phyloP scores from a whole-genome alignment of 352 stramenopile species.

The Blastocystis sp. region DNA sequence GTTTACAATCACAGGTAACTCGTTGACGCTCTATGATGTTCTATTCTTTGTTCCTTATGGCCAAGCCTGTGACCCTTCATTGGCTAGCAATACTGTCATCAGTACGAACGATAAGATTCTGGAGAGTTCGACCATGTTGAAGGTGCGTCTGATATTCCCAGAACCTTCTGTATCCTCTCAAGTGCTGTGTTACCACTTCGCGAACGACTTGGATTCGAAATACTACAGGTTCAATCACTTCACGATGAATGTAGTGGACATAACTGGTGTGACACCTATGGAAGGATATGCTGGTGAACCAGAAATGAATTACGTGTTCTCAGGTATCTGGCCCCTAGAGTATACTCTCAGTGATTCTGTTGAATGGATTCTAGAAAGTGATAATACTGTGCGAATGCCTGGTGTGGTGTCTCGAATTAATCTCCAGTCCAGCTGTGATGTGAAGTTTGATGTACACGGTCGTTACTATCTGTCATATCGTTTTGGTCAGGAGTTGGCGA shows the following conservation, averaged over 20 bases:
- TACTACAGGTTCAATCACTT: neutral
- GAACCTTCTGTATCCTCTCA: neutral
- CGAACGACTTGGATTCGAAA: neutral
- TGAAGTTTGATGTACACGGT: slow-evolving; percentile 8
- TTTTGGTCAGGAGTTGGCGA: slow-evolving; percentile 32
- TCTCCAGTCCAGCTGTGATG: neutral
- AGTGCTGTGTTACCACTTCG: slow-evolving; percentile 58
- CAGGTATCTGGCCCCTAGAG: neutral
- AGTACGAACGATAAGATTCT: neutral
- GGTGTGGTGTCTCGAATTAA: neutral
- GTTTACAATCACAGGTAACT: slow-evolving; percentile 50
- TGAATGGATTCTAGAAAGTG: slow-evolving; percentile 15
- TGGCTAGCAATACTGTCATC: neutral
- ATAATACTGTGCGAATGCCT: neutral
- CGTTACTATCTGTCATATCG: slow-evolving; percentile 30
- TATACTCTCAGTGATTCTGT: neutral
- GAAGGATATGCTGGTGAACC: neutral
- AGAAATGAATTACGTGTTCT: neutral
- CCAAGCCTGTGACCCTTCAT: neutral
- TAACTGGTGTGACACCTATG: slow-evolving; percentile 15
- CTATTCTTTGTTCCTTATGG: slow-evolving; percentile 13
- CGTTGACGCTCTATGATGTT: neutral
- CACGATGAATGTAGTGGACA: slow-evolving; percentile 31
- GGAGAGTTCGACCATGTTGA: neutral
- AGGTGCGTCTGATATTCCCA: neutral